Base-by-base conservation (phyloP, 2,329 filamentous ascomycete genomes). In the Zarea fungicola region DNA sequence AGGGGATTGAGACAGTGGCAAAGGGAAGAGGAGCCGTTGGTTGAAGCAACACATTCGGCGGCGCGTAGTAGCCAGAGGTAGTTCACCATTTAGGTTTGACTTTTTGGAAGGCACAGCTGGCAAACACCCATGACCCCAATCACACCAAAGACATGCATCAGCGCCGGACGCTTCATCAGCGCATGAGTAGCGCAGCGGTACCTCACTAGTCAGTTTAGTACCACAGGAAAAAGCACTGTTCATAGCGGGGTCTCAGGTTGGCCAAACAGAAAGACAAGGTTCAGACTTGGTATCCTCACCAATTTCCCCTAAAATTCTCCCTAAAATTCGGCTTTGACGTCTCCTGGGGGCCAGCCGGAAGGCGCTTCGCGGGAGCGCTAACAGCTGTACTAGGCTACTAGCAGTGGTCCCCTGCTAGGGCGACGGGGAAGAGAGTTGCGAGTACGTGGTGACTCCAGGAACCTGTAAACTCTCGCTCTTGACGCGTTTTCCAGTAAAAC, bases 1-100 rank as follows among this genome's bases (percentile, higher is more conserved):
- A n/a, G 34, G 34, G 7, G 35, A 32, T 40, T 34, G 35, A 26
- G 35, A 40, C 36, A 28, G 44, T 34, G 28, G 28, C 35, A 40
- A 34, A 36, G 19, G 29, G 26, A 48, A 16, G 23, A 46, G 43
- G 25, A 39, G 23, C 35, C 43, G 44, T 47, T 47, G 44, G 44
- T 47, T 47, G 35, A 34, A 47, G 35, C 34, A 40, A 16, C 26
- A 19, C 32, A 23, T 19, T n/a, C n/a, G n/a, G 18, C 35, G 22
- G 44, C 43, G 43, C 35, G 43, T 46, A 46, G 7, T 11, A 19
- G 35, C 26, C 25, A 47, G 44, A 32, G 44, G 35, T 40, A 40
- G 36, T 40, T 40, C 25, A 23, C 14, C 44, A 34, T 31, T n/a
- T 25, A 14, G 18, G 44, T 25, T 40, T 32, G 28, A 18, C 26